Conservation (phyloP, 768 basidiomycete genomes). For the Phallus indusiatus region DNA sequence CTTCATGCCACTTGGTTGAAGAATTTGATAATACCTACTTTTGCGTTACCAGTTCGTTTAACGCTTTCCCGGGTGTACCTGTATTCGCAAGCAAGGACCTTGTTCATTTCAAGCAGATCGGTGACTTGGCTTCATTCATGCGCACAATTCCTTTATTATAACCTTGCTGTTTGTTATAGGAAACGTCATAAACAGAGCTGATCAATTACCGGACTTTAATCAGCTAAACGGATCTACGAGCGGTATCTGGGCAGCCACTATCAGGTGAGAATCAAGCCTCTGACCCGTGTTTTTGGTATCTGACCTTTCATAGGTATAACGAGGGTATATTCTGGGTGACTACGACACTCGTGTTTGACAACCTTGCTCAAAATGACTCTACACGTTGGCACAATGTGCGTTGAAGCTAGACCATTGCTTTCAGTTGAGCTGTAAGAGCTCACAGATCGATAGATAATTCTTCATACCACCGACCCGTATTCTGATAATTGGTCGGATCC, state of each 20-base stretch:
- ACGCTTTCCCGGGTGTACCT: constrained; percentile 27
- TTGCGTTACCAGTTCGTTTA: constrained; percentile 26
- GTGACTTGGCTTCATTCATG: background rate
- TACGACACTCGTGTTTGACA: constrained; percentile 13
- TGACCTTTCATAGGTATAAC: background rate
- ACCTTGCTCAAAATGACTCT: constrained; percentile 6
- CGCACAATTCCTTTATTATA: no score
- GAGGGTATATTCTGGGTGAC: constrained; percentile 12
- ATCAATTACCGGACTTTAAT: constrained; percentile 11
- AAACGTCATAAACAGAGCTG: constrained; percentile 13
- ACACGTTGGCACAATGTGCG: constrained; percentile 16
- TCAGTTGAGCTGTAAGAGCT: background rate
- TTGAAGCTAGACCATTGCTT: background rate
- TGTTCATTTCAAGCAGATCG: constrained; percentile 24
- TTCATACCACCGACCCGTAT: constrained; percentile 9
- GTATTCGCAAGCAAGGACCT: constrained; percentile 25
- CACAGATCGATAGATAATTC: constrained; percentile 1
- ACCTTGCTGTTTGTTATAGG: constrained; percentile 2
- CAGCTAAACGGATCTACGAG: constrained; percentile 9
- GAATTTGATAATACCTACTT: constrained; percentile 21
- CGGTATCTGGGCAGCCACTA: constrained; percentile 16
- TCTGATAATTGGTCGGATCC: constrained; percentile 23
- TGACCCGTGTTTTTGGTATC: background rate
- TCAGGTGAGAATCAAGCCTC: background rate
- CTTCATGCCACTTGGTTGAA: constrained; percentile 22